These are phyloP conservation scores for Saccharomyces paradoxus DNA, from an alignment of 805 yeast species.

Conservation along the genomic window DNA sequence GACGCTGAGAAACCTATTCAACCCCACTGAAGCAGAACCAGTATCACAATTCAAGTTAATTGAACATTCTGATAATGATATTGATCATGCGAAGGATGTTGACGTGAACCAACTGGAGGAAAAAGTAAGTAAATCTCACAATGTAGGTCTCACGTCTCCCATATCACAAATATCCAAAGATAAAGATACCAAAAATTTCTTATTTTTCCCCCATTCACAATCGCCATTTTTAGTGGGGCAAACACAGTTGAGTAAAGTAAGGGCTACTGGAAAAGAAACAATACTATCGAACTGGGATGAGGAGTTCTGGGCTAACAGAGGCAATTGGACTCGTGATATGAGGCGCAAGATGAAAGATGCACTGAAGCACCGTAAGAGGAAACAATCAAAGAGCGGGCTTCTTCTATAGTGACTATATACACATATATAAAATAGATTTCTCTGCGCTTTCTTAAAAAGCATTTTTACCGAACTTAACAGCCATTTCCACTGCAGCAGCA, in stretches of 20 bases:
- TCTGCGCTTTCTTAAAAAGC: slow-evolving; percentile 6
- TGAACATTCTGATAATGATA: slow-evolving; percentile 41
- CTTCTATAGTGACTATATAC: slow-evolving; percentile 1
- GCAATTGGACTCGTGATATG: slow-evolving; percentile 68
- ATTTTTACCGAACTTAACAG: slow-evolving; percentile 34
- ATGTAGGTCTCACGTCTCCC: background rate
- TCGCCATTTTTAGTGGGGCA: slow-evolving; percentile 87
- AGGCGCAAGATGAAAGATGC: slow-evolving; percentile 71
- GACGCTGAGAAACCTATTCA: slow-evolving; percentile 51
- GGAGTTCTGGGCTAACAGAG: slow-evolving; percentile 79
- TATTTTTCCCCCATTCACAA: slow-evolving; percentile 75
- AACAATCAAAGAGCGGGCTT: slow-evolving; percentile 16
- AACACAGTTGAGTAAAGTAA: slow-evolving; percentile 58
- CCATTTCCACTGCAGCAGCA: slow-evolving; percentile 97
- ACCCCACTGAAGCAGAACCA: slow-evolving; percentile 32
- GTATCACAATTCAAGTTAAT: slow-evolving; percentile 36
- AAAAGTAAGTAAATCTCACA: slow-evolving; percentile 10
- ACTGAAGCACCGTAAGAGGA: slow-evolving; percentile 44
- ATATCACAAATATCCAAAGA: slow-evolving; percentile 14
- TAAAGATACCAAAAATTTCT: slow-evolving; percentile 36
- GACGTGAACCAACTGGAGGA: slow-evolving; percentile 4
- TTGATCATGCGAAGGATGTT: slow-evolving; percentile 24
- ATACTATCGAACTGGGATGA: slow-evolving; percentile 49
- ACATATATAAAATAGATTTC: background rate
- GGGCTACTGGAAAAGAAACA: slow-evolving; percentile 23